Percentiles rank a stretch among this genome's conserved stretches.
Evolutionary conservation across 2,329 filamentous ascomycete genomes (phyloP).

Genomic region (Sarocladium brachiariae): DNA sequence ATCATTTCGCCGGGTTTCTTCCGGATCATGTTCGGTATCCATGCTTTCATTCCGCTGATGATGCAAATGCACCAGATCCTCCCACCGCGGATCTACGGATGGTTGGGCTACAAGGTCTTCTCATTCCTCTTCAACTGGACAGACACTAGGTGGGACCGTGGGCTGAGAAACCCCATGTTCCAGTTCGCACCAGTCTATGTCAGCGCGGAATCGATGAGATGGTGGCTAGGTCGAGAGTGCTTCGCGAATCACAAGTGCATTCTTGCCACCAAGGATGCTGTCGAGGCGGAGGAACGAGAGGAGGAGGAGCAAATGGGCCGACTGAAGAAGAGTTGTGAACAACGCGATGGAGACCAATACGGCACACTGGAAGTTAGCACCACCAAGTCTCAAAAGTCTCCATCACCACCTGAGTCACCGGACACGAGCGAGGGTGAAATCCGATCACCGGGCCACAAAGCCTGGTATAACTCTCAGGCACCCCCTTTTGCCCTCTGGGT

Average conservation of each 20-base stretch:
- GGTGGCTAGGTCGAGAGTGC: slow-evolving; percentile 88
- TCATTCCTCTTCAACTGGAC: slow-evolving; percentile 85
- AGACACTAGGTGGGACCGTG: slow-evolving; percentile 77
- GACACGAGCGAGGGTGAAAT: slow-evolving; percentile 15
- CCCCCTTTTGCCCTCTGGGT: slow-evolving; percentile 89
- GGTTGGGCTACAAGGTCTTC: slow-evolving; percentile 82
- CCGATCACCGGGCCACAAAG: slow-evolving; percentile 43
- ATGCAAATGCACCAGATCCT: slow-evolving; percentile 70
- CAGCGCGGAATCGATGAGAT: slow-evolving; percentile 82
- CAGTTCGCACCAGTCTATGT: slow-evolving; percentile 90
- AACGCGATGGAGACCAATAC: slow-evolving; percentile 14
- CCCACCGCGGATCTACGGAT: slow-evolving; percentile 63
- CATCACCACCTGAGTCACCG: slow-evolving; percentile 8
- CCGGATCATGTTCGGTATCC: slow-evolving; percentile 79
- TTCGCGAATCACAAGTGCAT: slow-evolving; percentile 80
- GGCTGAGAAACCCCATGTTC: slow-evolving; percentile 74
- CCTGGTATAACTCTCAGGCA: slow-evolving; percentile 76
- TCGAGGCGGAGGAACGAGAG: slow-evolving; percentile 52
- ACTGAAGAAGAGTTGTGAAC: slow-evolving; percentile 24
- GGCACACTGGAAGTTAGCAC: not conserved
- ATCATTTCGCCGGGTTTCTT: slow-evolving; percentile 71
- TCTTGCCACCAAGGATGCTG: slow-evolving; percentile 67
- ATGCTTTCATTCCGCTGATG: slow-evolving; percentile 91
- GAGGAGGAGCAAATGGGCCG: slow-evolving; percentile 28
- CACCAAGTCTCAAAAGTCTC: slow-evolving; percentile 13